Conservation (phyloP, 805 yeast species). For the Tanozyma kutaoensis region DNA sequence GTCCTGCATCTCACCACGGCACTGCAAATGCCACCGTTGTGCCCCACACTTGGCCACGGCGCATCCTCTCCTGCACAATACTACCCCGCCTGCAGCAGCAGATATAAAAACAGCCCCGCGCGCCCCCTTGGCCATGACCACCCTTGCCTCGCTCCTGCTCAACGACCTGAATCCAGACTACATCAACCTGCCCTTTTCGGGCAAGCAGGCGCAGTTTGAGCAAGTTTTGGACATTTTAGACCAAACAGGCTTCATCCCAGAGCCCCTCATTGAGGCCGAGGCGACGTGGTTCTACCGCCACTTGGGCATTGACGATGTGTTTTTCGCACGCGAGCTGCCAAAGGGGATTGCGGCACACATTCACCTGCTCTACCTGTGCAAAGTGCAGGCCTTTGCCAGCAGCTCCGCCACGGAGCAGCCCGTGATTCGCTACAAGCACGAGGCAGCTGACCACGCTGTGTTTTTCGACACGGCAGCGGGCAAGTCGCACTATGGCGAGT, state of each 20-base stretch:
- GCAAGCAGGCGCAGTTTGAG: slow-evolving; percentile 70
- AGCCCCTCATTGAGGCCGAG: slow-evolving; percentile 70
- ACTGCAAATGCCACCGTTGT: no score
- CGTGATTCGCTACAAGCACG: slow-evolving; percentile 67
- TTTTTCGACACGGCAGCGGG: slow-evolving; percentile 66
- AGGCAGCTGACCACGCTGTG: slow-evolving; percentile 77
- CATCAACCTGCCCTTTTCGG: slow-evolving; percentile 61
- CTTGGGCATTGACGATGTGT: slow-evolving; percentile 85
- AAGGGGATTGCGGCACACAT: slow-evolving; percentile 73
- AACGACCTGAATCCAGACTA: no score
- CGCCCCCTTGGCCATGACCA: no score
- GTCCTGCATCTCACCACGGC: no score
- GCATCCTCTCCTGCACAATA: no score
- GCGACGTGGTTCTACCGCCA: slow-evolving; percentile 80
- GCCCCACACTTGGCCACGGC: no score
- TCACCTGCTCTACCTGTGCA: slow-evolving; percentile 83
- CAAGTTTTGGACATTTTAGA: slow-evolving; percentile 73
- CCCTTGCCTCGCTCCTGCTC: no score
- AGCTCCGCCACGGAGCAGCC: slow-evolving; percentile 43
- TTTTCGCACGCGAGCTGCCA: slow-evolving; percentile 77
- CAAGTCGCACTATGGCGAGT: slow-evolving; percentile 39
- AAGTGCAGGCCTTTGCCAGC: slow-evolving; percentile 60
- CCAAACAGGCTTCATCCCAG: slow-evolving; percentile 81
- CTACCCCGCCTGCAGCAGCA: no score
- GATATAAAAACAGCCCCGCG: no score